Conservation (phyloP, 768 basidiomycete species). For the Suillus plorans region DNA sequence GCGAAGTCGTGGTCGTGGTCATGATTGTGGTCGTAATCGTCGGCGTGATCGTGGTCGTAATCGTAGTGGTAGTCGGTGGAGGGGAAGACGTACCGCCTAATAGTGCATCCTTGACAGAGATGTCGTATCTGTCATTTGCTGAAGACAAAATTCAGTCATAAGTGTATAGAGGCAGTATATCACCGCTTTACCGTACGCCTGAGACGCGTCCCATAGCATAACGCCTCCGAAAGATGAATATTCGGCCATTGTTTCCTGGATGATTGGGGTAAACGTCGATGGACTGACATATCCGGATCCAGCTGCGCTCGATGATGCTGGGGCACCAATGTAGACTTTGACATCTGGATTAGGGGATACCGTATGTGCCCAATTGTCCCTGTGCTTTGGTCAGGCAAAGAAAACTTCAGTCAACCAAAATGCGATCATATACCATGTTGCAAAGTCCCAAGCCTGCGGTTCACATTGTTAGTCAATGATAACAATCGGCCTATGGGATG, state of each 20-base stretch:
- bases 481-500: neutral
- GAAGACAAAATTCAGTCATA: neutral
- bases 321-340: slow-evolving; percentile 50
- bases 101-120: slow-evolving; percentile 42
- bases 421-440: slow-evolving; percentile 30
- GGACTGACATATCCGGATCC: slow-evolving; percentile 41
- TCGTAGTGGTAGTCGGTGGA: slow-evolving; percentile 23
- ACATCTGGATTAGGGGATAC: slow-evolving; percentile 44
- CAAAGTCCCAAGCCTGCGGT: slow-evolving; percentile 46
- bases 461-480: slow-evolving; percentile 2
- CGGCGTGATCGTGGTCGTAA: slow-evolving; percentile 9
- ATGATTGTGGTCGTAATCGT: slow-evolving; percentile 10
- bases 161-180: neutral
- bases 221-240: slow-evolving; percentile 49
- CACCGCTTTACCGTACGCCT: slow-evolving; percentile 38
- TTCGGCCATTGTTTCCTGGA: slow-evolving; percentile 31
- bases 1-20: slow-evolving; percentile 13
- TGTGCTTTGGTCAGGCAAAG: slow-evolving; percentile 15
- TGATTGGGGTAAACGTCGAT: slow-evolving; percentile 31
- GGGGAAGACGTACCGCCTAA: slow-evolving; percentile 13
- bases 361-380: slow-evolving; percentile 48
- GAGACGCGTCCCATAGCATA: slow-evolving; percentile 43
- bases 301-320: slow-evolving; percentile 40
- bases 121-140: slow-evolving; percentile 46
- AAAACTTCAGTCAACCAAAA: neutral